Conservation (phyloP, 129 eudicot genomes). For the Logfia minima region DNA sequence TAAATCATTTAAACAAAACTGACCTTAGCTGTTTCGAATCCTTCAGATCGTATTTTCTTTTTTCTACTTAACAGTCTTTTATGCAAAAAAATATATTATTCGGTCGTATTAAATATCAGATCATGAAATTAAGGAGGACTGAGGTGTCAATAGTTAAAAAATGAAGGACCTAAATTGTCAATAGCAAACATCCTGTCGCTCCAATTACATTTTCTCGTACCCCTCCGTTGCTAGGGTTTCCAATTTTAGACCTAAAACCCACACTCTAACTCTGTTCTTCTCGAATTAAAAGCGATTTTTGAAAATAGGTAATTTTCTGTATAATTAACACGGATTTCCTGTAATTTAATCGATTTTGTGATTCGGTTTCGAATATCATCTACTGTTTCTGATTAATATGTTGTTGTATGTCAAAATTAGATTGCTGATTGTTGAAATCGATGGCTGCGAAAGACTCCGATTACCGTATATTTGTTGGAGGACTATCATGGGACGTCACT, state of each 20-base stretch:
- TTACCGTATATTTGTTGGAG: constrained; percentile 86
- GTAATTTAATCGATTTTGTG: background rate
- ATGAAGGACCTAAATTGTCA: background rate
- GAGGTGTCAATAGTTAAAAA: background rate
- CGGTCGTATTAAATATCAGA: no score
- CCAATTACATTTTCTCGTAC: background rate
- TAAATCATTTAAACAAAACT: constrained; percentile 1
- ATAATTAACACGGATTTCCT: background rate
- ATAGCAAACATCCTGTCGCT: background rate
- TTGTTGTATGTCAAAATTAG: background rate
- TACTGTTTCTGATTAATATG: background rate
- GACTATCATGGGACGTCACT: constrained; percentile 75
- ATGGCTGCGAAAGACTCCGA: constrained; percentile 81
- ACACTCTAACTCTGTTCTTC: background rate
- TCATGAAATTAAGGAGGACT: no score
- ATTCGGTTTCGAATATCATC: background rate
- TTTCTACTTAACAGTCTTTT: no score
- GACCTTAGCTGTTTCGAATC: constrained; percentile 73
- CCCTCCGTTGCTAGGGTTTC: constrained; percentile 1
- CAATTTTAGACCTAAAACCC: constrained; percentile 7
- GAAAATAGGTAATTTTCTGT: background rate
- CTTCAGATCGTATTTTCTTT: constrained; percentile 35
- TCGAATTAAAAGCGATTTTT: background rate
- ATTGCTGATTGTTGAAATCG: constrained; percentile 5
- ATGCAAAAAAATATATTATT: no score